Percentiles rank a stretch among this genome's conserved stretches.
These are phyloP conservation scores for Cronartium quercuum DNA, from an alignment of 1,284 basidiomycete species.

Conservation along the genomic window DNA sequence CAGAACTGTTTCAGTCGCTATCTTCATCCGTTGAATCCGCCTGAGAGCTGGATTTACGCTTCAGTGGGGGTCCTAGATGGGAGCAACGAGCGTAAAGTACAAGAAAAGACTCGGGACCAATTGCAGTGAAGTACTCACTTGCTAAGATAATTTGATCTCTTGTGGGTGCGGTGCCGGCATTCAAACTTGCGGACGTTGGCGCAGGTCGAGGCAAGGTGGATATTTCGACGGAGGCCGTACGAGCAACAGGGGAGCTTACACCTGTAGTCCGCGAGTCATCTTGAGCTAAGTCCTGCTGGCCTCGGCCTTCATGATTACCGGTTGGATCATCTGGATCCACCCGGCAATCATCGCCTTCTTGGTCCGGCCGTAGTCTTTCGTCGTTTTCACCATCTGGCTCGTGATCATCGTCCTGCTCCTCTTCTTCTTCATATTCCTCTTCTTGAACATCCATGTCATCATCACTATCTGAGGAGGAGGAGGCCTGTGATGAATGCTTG, in stretches of 20 bases:
- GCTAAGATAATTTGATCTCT: too few species aligned
- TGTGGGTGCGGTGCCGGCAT: too few species aligned
- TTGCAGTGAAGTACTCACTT: too few species aligned
- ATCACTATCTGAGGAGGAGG: slow-evolving; percentile 37
- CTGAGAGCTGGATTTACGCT: slow-evolving; percentile 30
- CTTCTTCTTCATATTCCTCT: slow-evolving; percentile 12
- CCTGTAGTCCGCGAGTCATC: too few species aligned
- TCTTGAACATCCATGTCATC: slow-evolving; percentile 7
- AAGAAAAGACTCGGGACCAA: too few species aligned
- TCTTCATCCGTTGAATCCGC: slow-evolving; percentile 34
- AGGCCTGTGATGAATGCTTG: slow-evolving; percentile 29
- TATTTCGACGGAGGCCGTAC: too few species aligned
- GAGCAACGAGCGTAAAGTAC: too few species aligned
- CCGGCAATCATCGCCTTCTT: neutral
- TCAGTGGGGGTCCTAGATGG: slow-evolving; percentile 11
- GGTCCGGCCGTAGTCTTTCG: neutral
- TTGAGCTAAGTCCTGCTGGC: too few species aligned
- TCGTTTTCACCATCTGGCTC: neutral
- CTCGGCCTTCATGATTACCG: too few species aligned
- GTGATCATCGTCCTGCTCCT: neutral
- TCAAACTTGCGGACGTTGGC: too few species aligned
- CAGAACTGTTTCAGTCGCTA: slow-evolving; percentile 10
- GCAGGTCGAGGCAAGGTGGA: too few species aligned
- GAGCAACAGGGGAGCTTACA: too few species aligned
- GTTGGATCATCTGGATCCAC: neutral